phyloP scores from a whole-genome alignment of 2,329 filamentous ascomycete genomes.

The Tolypocladium nubicola region DNA sequence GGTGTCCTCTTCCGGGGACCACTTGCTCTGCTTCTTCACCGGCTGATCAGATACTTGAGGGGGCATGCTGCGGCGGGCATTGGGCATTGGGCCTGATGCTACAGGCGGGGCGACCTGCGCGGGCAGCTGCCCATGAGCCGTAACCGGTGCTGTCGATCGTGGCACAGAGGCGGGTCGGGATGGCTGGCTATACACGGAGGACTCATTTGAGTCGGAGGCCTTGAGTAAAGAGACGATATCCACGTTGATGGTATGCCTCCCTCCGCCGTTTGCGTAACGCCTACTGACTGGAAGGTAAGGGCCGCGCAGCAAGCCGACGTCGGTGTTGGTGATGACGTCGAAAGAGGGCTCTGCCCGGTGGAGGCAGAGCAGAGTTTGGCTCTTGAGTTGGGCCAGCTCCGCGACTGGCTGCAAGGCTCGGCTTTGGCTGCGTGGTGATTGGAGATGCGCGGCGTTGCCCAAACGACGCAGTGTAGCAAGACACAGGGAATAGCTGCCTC shows the following conservation, averaged over 20 bases:
- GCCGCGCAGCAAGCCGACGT: slow-evolving; percentile 16
- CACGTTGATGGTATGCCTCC: slow-evolving; percentile 57
- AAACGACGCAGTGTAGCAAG: slow-evolving; percentile 9
- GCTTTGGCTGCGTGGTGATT: slow-evolving; percentile 3
- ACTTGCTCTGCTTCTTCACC: slow-evolving; percentile 92
- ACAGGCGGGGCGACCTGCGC: slow-evolving; percentile 16
- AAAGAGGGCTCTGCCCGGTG: slow-evolving; percentile 27
- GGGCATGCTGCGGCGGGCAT: slow-evolving; percentile 21
- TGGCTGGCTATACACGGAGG: slow-evolving; percentile 36
- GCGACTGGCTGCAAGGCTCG: slow-evolving; percentile 14
- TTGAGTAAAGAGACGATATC: slow-evolving; percentile 90
- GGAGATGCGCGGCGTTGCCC: slow-evolving; percentile 3
- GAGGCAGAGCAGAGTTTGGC: slow-evolving; percentile 29
- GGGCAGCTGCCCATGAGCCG: slow-evolving; percentile 11
- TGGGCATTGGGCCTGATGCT: slow-evolving; percentile 20
- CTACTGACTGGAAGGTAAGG: slow-evolving; percentile 17
- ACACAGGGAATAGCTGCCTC: slow-evolving; percentile 4
- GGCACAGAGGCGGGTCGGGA: slow-evolving; percentile 14
- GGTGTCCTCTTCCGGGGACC: slow-evolving; percentile 89
- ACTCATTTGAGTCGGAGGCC: slow-evolving; percentile 63
- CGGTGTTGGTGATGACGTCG: slow-evolving; percentile 16
- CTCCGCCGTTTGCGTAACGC: slow-evolving; percentile 13
- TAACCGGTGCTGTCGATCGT: slow-evolving; percentile 7
- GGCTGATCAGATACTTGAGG: slow-evolving; percentile 53
- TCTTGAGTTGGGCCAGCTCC: slow-evolving; percentile 32